Conservation (phyloP, 2,329 filamentous ascomycete species). For the Nannizzia gypsea region DNA sequence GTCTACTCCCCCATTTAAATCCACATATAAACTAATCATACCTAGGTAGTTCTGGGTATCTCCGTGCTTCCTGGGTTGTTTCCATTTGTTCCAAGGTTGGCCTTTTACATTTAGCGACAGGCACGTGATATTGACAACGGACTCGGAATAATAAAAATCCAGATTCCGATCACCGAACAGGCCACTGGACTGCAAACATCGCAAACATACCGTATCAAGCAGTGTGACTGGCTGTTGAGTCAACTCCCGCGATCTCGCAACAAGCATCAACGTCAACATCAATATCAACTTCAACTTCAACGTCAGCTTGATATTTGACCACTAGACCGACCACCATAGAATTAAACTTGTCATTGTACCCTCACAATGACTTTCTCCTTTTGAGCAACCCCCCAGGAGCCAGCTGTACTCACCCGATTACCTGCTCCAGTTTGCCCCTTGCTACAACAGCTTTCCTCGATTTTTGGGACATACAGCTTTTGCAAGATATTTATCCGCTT, state of each 20-base stretch:
- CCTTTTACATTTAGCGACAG: no score
- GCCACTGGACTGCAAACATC: not conserved
- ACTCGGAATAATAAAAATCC: not conserved
- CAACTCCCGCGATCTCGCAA: not conserved
- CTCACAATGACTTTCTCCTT: not conserved
- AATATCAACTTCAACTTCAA: not conserved
- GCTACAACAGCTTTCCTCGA: not conserved
- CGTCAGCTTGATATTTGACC: not conserved
- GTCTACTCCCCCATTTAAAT: no score
- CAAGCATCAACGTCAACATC: not conserved
- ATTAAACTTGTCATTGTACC: not conserved
- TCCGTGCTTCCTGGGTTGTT: no score
- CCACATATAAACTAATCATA: no score
- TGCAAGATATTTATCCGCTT: not conserved
- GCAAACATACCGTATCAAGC: not conserved
- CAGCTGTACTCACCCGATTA: not conserved
- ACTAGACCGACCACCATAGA: not conserved
- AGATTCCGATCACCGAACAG: not conserved
- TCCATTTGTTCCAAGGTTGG: no score
- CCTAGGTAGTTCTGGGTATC: no score
- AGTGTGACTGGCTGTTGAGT: not conserved
- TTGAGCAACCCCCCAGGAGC: not conserved
- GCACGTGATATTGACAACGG: no score
- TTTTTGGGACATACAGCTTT: not conserved
- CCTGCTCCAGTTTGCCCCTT: conserved; percentile 4